Conservation (phyloP, 108 stramenopile genomes). For the Fragilariopsis cylindrus region DNA sequence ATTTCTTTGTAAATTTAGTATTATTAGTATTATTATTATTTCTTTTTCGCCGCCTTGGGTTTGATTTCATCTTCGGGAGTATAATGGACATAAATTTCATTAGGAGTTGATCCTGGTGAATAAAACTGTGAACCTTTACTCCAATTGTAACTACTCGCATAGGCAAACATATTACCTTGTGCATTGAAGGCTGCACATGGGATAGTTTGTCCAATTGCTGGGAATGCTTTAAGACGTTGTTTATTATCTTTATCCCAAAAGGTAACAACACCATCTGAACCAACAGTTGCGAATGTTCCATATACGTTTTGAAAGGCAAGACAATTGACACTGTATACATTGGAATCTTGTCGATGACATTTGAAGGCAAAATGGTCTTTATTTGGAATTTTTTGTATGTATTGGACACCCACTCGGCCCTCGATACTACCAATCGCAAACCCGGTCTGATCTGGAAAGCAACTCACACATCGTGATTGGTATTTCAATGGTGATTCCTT, state of each 20-base stretch:
- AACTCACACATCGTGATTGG: slow-evolving; percentile 82
- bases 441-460: slow-evolving; percentile 87
- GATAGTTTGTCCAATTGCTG: slow-evolving; percentile 63
- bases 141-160: slow-evolving; percentile 94
- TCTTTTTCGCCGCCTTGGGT: slow-evolving; percentile 68
- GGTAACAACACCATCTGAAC: slow-evolving; percentile 90
- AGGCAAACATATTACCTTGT: slow-evolving; percentile 90
- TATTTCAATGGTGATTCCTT: slow-evolving; percentile 89
- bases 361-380: slow-evolving; percentile 95
- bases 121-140: slow-evolving; percentile 72
- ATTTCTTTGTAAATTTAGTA: no score
- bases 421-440: slow-evolving; percentile 96
- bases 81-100: slow-evolving; percentile 85
- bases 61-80: slow-evolving; percentile 87
- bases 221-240: slow-evolving; percentile 89
- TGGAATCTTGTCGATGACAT: slow-evolving; percentile 87
- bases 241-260: slow-evolving; percentile 96
- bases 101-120: slow-evolving; percentile 58
- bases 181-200: slow-evolving; percentile 84
- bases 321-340: slow-evolving; percentile 88
- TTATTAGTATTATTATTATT: background rate
- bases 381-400: slow-evolving; percentile 81
- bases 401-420: slow-evolving; percentile 96
- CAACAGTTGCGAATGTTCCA: slow-evolving; percentile 92
- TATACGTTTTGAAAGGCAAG: slow-evolving; percentile 85